A percentile compares a stretch with the other conserved stretches of the same genome.
Evolutionary conservation across 1,139 yeast genomes (phyloP).

Genomic region (Magnusiomyces sp.): DNA sequence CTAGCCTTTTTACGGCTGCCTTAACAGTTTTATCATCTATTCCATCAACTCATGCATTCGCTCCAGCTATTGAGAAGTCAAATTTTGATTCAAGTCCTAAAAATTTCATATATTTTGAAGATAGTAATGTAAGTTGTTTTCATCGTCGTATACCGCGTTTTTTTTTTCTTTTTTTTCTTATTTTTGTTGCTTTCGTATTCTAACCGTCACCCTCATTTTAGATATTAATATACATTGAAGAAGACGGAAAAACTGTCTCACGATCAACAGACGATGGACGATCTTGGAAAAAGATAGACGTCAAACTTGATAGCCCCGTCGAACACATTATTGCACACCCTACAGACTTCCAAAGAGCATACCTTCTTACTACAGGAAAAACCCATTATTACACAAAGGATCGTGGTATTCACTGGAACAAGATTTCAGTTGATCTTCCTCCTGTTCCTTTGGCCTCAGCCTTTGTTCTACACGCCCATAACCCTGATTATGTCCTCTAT

Average conservation of each 20-base stretch:
- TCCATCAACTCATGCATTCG: not conserved
- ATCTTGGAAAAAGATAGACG: constrained; percentile 39
- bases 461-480: constrained; percentile 37
- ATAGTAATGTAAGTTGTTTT: constrained; percentile 16
- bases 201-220: not conserved
- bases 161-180: not conserved
- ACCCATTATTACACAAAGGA: constrained; percentile 48
- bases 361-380: constrained; percentile 37
- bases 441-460: constrained; percentile 21
- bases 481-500: constrained; percentile 37
- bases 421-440: constrained; percentile 31
- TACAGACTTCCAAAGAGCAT: constrained; percentile 41
- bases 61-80: constrained; percentile 4
- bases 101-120: constrained; percentile 18
- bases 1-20: not conserved
- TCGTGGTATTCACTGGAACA: constrained; percentile 50
- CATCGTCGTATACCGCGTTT: not conserved
- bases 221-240: constrained; percentile 36
- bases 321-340: constrained; percentile 39
- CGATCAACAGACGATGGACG: constrained; percentile 54
- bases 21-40: not conserved
- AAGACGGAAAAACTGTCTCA: constrained; percentile 26
- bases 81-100: constrained; percentile 16
- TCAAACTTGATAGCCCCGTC: constrained; percentile 26
- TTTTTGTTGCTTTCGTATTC: constrained; percentile 10